Conservation (phyloP, 257 asterid genomes). For the Galeopsis tetrahit region DNA sequence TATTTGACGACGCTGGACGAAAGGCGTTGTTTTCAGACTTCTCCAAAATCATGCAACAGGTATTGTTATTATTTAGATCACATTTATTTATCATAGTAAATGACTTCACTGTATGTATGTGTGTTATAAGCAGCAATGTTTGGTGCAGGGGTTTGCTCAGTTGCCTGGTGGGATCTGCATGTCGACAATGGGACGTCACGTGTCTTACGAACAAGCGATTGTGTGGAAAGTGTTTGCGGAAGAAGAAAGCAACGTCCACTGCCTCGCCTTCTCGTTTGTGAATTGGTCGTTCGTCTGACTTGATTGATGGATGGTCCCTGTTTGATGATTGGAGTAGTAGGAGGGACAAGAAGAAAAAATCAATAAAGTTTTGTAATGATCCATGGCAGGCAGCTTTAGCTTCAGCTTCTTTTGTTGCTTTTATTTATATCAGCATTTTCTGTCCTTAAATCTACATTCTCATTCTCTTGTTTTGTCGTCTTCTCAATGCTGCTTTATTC, state of each 20-base stretch:
- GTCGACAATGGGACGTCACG: constrained; percentile 98
- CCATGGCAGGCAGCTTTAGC: constrained; percentile 11
- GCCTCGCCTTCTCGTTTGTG: constrained; percentile 88
- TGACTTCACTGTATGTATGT: neutral
- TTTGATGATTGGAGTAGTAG: neutral
- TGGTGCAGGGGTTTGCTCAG: constrained; percentile 70
- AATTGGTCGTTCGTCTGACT: constrained; percentile 91
- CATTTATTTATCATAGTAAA: neutral
- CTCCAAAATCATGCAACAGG: constrained; percentile 94
- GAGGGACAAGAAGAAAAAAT: constrained; percentile 23
- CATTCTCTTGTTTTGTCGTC: constrained; percentile 17
- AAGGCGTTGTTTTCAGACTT: constrained; percentile 77
- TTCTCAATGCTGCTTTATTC: neutral
- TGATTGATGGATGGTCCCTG: neutral
- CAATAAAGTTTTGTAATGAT: constrained; percentile 42
- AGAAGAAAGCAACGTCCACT: constrained; percentile 70
- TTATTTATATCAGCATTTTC: constrained; percentile 27
- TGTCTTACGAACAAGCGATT: constrained; percentile 82
- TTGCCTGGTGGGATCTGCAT: constrained; percentile 89
- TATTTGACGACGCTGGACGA: constrained; percentile 82
- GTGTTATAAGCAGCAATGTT: neutral
- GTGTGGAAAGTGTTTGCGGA: constrained; percentile 93
- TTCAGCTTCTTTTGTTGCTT: constrained; percentile 24
- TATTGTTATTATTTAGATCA: constrained; percentile 6
- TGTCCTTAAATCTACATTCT: constrained; percentile 32